A percentile compares a stretch with the other conserved stretches of the same genome.
Conservation (phyloP, 352 stramenopile species). For the Phytophthora melonis region DNA sequence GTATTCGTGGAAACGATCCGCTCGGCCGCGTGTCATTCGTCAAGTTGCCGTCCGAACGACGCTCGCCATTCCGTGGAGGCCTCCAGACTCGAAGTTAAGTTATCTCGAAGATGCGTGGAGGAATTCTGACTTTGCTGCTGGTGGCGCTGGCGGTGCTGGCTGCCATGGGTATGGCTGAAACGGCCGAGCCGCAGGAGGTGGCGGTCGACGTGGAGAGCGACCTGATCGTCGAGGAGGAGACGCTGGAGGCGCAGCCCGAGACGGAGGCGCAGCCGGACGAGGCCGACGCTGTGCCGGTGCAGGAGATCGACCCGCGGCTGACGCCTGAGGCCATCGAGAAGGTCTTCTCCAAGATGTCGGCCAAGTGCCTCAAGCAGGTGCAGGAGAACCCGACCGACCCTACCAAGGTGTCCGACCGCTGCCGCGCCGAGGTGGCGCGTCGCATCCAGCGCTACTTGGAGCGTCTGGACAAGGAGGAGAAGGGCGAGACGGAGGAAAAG, state of each 20-base stretch:
- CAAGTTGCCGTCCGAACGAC: slow-evolving; percentile 25
- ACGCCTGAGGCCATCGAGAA: slow-evolving; percentile 69
- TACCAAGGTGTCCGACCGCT: slow-evolving; percentile 71
- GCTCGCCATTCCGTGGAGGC: neutral
- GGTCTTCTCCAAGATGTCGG: slow-evolving; percentile 80
- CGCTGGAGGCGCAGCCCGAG: slow-evolving; percentile 44
- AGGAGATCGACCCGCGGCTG: slow-evolving; percentile 55
- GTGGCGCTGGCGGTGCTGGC: slow-evolving; percentile 55
- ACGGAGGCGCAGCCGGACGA: slow-evolving; percentile 7
- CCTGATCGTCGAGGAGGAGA: slow-evolving; percentile 54
- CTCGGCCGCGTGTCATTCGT: slow-evolving; percentile 26
- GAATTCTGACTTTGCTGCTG: slow-evolving; percentile 57
- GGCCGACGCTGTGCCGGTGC: slow-evolving; percentile 22
- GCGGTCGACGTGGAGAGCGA: slow-evolving; percentile 50
- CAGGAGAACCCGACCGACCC: slow-evolving; percentile 73
- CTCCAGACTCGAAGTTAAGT: neutral
- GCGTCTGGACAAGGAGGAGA: slow-evolving; percentile 53
- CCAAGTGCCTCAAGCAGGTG: slow-evolving; percentile 78
- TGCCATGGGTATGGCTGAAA: slow-evolving; percentile 36
- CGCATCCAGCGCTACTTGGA: slow-evolving; percentile 75
- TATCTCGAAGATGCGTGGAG: slow-evolving; percentile 46
- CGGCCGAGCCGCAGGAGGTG: slow-evolving; percentile 41
- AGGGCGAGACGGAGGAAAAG: slow-evolving; percentile 43
- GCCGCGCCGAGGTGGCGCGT: slow-evolving; percentile 58
- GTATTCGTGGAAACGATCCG: slow-evolving; percentile 18